Base-by-base conservation (phyloP, 2,329 filamentous ascomycete species). In the Drechslerella stenobrocha region DNA sequence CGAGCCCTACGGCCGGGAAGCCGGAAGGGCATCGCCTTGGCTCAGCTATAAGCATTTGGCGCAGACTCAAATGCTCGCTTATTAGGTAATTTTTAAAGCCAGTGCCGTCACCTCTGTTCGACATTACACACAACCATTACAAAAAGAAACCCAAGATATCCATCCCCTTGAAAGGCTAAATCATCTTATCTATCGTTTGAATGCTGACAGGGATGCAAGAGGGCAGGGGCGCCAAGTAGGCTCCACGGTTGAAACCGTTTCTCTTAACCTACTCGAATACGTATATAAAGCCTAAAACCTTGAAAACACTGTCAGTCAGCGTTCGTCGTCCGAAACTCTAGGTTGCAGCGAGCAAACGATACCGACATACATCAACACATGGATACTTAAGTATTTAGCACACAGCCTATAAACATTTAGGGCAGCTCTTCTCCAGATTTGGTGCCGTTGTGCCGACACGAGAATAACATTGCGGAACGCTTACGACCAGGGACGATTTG, bases 1-100 rank as follows among this genome's bases (percentile, higher is more conserved):
- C 37, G 37, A 18, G 37, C 56, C 20, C 11, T 44, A 53, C 52
- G 32, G 52, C 40, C 40, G 50, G 63, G 53, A 60, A 60, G 50
- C 28, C 46, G 57, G n/a, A n/a, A n/a, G n/a, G n/a, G n/a, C n/a
- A 51, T 47, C 44, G 22, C 37, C 8, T 24, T 46, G 63, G 51
- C 55, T 51, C 55, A 55, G 55, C 55, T 59, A 57, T 37, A 35
- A 44, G 22, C 47, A 45, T 44, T 56, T 44, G 52, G 52, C 30
- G 51, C 53, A 60, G 24, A 37, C 55, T 50, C 50, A 55, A 55
- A 50, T 26, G 22, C 37, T 67, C 63, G 63, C 63, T 67, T 67
- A 67, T 67, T 67, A 67, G 63, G 63, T 67, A 67, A 67, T 67
- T 60, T 56, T 20, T 26, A 45, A 45, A 20, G 42, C 40, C 45